Base-by-base conservation (phyloP, 139 green algal species). In the Nannochloris sp. region DNA sequence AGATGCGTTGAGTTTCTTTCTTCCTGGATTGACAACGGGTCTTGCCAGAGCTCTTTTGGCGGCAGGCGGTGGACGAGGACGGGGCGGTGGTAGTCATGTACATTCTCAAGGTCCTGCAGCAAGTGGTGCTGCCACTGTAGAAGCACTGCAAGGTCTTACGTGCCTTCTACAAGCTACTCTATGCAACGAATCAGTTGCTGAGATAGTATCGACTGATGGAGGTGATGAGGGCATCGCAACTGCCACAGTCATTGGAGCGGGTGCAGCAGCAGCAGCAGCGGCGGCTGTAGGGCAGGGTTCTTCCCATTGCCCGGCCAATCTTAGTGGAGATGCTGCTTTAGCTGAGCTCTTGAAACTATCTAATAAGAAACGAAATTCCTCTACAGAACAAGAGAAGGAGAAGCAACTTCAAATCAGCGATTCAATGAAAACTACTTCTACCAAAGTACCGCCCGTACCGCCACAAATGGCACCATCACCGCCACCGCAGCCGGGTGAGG, bases 11-110 rank as follows among this genome's bases (percentile, higher is more conserved):
- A 68, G 70, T 6, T 89, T 87, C 54, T 81, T 91, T 57, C 65
- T 93, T 58, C 86, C 86, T 10, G 86, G 86, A 13, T 14, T 90
- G 1, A 71, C 70, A 0, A 76, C 61, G 3, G 76, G 86, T 0
- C 67, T 93, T 3, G 57, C 59, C 37, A 83, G 80, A 42, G 74
- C 79, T 31, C 63, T 92, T 35, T 19, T 72, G 6, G 19, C 46
- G 24, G 55, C 71, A 68, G 70, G 76, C 74, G 27, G 10, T 64
- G 54, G 4, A 45, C 9, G 32, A 56, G 32, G 42, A 37, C 32
- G 1, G 36, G 27, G 5, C 19, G 14, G 5, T 33, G n/a, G n/a
- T n/a, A n/a, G n/a, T n/a, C n/a, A n/a, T n/a, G n/a, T 36, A 31
- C 23, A 39, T 5, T 4, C 30, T 3, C 37, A 38, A 60, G 10